Percentiles rank a stretch among this genome's conserved stretches.
Evolutionary conservation across 768 basidiomycete genomes (phyloP).

Genomic region (Asterophora lycoperdoides): DNA sequence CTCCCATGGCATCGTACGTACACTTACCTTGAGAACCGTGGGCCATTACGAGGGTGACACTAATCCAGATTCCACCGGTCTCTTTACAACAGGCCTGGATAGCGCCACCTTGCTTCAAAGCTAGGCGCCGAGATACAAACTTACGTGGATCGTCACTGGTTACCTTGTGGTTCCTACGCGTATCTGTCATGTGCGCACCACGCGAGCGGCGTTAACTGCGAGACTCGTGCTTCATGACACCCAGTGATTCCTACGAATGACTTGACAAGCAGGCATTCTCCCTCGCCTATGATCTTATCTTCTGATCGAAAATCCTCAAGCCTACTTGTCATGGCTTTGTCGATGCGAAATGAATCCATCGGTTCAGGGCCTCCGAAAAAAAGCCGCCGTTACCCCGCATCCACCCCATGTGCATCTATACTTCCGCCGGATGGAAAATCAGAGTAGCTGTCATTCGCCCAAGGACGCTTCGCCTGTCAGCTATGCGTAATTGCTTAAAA

Average conservation of each 20-base stretch:
- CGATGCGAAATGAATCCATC: not conserved
- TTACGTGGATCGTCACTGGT: not conserved
- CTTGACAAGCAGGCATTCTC: not conserved
- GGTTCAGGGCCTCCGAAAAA: not conserved
- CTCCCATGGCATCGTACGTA: too few species aligned
- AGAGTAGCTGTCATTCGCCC: slow-evolving; percentile 4
- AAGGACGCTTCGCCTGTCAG: slow-evolving; percentile 5
- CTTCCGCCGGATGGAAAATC: slow-evolving; percentile 3
- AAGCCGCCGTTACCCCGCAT: slow-evolving; percentile 25
- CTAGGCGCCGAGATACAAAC: not conserved
- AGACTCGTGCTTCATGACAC: not conserved
- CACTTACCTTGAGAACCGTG: not conserved
- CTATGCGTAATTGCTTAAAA: slow-evolving; percentile 4
- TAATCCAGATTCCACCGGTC: slow-evolving; percentile 1
- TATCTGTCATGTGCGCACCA: not conserved
- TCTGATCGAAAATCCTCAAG: not conserved
- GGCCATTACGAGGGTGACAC: not conserved
- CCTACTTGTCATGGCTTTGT: not conserved
- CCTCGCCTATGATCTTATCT: not conserved
- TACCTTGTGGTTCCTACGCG: not conserved
- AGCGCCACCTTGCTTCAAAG: not conserved
- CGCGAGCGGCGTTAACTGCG: not conserved
- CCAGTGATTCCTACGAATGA: not conserved
- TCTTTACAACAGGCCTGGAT: slow-evolving; percentile 1
- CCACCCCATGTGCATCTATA: slow-evolving; percentile 5